A percentile compares a stretch with the other conserved stretches of the same genome.
Evolutionary conservation across 2,329 filamentous ascomycete species (phyloP).

Genomic region (Colletotrichum sp.): DNA sequence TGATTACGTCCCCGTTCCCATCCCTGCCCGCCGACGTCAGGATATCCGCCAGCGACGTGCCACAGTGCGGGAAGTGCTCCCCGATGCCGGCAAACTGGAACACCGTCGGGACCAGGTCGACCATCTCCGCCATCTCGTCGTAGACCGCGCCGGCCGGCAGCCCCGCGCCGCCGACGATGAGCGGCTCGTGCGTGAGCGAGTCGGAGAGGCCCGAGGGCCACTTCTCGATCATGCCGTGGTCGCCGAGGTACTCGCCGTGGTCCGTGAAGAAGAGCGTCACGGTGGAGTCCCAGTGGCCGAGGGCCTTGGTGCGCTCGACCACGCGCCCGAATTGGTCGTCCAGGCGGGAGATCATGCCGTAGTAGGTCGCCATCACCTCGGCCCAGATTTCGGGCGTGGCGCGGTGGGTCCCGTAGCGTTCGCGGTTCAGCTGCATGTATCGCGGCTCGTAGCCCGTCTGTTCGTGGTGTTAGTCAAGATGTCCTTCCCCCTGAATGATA

Average conservation of each 20-base stretch:
- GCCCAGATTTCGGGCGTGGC: constrained; percentile 47
- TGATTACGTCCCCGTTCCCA: constrained; percentile 2
- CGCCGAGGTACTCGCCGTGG: constrained; percentile 52
- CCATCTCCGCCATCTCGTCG: constrained; percentile 46
- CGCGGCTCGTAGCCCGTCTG: constrained; percentile 47
- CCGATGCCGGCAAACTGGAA: constrained; percentile 41
- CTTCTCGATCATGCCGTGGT: constrained; percentile 53
- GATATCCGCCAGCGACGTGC: constrained; percentile 10
- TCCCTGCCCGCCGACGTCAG: background rate
- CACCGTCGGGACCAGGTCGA: constrained; percentile 49
- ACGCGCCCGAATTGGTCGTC: constrained; percentile 51
- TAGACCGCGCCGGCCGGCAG: constrained; percentile 38
- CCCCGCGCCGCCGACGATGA: constrained; percentile 47
- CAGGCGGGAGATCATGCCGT: constrained; percentile 50
- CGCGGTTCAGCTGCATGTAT: constrained; percentile 44
- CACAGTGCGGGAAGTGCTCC: constrained; percentile 42
- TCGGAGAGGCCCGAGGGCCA: constrained; percentile 51
- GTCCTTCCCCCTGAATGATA: too few species aligned
- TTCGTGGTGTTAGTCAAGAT: background rate
- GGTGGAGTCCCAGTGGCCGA: constrained; percentile 40
- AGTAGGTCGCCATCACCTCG: constrained; percentile 50
- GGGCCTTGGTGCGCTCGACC: constrained; percentile 35
- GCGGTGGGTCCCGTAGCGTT: constrained; percentile 40
- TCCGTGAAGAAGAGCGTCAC: constrained; percentile 50
- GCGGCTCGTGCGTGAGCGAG: constrained; percentile 45